Conservation (phyloP, 2,329 filamentous ascomycete genomes). For the Pezicula rhizophila region DNA sequence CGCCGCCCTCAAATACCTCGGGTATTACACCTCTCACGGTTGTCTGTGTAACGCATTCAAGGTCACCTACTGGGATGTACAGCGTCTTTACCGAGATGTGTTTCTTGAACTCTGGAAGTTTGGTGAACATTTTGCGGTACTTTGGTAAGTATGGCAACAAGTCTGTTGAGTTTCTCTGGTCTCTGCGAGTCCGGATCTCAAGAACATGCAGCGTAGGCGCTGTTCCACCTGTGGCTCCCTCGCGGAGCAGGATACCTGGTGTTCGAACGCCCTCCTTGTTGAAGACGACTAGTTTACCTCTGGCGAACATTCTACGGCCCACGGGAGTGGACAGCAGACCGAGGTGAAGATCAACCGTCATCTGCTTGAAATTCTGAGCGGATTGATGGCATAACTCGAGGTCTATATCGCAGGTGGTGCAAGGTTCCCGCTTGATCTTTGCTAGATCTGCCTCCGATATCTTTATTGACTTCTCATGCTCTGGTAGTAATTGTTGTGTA, state of each 20-base stretch:
- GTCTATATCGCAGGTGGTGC: conserved; percentile 72
- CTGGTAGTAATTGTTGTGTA: conserved; percentile 86
- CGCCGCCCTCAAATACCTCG: conserved; percentile 49
- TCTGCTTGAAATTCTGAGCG: conserved; percentile 69
- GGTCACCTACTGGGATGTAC: conserved; percentile 66
- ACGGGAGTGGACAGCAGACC: conserved; percentile 73
- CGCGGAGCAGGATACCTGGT: conserved; percentile 71
- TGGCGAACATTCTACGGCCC: conserved; percentile 71
- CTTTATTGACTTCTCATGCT: conserved; percentile 93
- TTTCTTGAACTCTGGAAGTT: conserved; percentile 58
- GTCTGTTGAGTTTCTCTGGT: conserved; percentile 73
- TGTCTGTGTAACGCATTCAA: conserved; percentile 79
- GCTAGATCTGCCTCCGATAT: conserved; percentile 85
- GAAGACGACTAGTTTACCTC: conserved; percentile 75
- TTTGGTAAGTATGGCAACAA: conserved; percentile 73
- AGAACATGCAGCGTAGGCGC: conserved; percentile 70
- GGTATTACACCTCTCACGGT: conserved; percentile 52
- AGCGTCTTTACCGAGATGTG: conserved; percentile 63
- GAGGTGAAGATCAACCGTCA: conserved; percentile 77
- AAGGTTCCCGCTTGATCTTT: conserved; percentile 82
- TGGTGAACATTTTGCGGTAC: conserved; percentile 62
- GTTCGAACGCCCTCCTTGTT: conserved; percentile 79
- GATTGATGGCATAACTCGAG: conserved; percentile 78
- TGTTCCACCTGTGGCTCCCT: conserved; percentile 61
- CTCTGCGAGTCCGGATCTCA: conserved; percentile 64